A percentile compares a stretch with the other conserved stretches of the same genome.
Conservation (phyloP, 2,329 filamentous ascomycete species). For the Nigrospora oryzae region DNA sequence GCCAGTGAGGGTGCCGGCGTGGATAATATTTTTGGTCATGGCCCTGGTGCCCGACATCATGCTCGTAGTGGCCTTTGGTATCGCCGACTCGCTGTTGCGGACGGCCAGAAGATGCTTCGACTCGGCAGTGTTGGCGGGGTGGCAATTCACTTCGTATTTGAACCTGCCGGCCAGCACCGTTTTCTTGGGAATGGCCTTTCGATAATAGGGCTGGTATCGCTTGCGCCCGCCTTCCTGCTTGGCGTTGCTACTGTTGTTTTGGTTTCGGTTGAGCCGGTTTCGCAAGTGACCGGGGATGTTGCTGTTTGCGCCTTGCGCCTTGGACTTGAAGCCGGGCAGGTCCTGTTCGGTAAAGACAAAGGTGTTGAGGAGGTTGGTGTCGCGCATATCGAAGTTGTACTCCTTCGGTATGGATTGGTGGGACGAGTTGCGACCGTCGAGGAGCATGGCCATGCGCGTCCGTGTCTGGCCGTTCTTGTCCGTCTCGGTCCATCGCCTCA, state of each 20-base stretch:
- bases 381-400: conserved; percentile 68
- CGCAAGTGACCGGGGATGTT: conserved; percentile 50
- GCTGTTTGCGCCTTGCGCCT: conserved; percentile 48
- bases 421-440: conserved; percentile 53
- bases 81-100: conserved; percentile 50
- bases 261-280: conserved; percentile 31
- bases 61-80: conserved; percentile 48
- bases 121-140: conserved; percentile 64
- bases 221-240: conserved; percentile 33
- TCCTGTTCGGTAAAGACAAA: conserved; percentile 93
- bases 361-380: conserved; percentile 65
- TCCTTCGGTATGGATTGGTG: conserved; percentile 78
- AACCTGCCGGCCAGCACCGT: conserved; percentile 68
- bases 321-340: conserved; percentile 64
- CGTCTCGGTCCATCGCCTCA: conserved; percentile 49
- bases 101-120: conserved; percentile 53
- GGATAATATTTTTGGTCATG: conserved; percentile 44
- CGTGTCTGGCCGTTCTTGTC: conserved; percentile 41
- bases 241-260: conserved; percentile 27
- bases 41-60: conserved; percentile 28
- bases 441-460: conserved; percentile 54
- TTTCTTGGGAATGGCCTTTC: conserved; percentile 72
- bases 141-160: conserved; percentile 66
- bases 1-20: conserved; percentile 44
- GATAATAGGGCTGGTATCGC: conserved; percentile 51